Conservation (phyloP, 129 eudicot genomes). For the Gnaphalium uliginosum region DNA sequence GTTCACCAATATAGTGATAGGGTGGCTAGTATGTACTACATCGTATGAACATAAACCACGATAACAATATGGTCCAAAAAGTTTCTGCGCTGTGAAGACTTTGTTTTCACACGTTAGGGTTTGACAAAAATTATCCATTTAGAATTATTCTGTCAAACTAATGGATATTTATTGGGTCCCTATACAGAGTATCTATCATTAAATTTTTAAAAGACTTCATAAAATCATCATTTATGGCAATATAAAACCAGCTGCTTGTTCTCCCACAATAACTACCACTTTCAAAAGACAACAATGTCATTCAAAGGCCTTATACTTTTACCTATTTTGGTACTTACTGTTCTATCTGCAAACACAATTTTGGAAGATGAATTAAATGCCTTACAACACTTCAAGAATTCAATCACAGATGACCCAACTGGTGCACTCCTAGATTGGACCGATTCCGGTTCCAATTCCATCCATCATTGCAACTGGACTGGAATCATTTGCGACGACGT, state of each 20-base stretch:
- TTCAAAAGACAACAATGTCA: constrained; percentile 11
- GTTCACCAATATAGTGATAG: too few relatives aligned
- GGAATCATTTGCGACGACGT: constrained; percentile 60
- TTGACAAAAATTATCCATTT: constrained; percentile 2
- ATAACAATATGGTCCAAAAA: neutral
- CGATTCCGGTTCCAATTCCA: constrained; percentile 33
- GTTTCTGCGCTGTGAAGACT: neutral
- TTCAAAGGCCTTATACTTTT: constrained; percentile 24
- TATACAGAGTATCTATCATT: too few relatives aligned
- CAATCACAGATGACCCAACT: constrained; percentile 55
- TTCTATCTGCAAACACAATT: constrained; percentile 34
- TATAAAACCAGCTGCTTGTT: constrained; percentile 28
- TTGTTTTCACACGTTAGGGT: constrained; percentile 12
- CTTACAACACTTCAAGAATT: constrained; percentile 54
- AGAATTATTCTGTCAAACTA: too few relatives aligned
- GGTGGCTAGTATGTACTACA: too few relatives aligned
- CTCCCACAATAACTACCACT: neutral
- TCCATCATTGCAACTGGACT: constrained; percentile 88
- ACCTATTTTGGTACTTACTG: constrained; percentile 21
- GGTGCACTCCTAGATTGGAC: constrained; percentile 65
- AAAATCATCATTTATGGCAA: neutral
- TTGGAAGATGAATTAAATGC: constrained; percentile 47
- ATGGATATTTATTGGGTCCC: too few relatives aligned
- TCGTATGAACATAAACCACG: neutral
- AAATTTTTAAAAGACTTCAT: too few relatives aligned